phyloP scores from a whole-genome alignment of 2,329 filamentous ascomycete genomes.

The Macrophomina phaseolina region DNA sequence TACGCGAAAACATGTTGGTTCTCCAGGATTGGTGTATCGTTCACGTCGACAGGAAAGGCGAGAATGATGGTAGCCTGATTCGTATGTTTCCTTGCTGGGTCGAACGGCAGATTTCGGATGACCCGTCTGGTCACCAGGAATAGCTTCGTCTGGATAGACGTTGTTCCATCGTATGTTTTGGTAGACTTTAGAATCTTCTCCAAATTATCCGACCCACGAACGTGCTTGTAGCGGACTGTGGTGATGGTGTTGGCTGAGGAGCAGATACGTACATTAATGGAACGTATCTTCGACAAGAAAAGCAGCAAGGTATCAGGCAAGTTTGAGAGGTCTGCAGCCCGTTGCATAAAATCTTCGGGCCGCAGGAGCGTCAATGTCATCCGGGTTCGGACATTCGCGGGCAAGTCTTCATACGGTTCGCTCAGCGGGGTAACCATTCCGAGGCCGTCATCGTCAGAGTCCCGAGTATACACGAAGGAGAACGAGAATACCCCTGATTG shows the following conservation, averaged over 20 bases:
- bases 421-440: slow-evolving; percentile 58
- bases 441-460: slow-evolving; percentile 49
- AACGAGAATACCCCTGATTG: slow-evolving; percentile 49
- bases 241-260: neutral
- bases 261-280: neutral
- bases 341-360: neutral
- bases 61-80: slow-evolving; percentile 48
- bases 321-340: neutral
- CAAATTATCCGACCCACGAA: neutral
- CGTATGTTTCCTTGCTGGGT: neutral
- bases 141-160: neutral
- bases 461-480: slow-evolving; percentile 40
- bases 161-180: neutral
- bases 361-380: slow-evolving; percentile 29
- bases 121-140: neutral
- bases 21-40: slow-evolving; percentile 42
- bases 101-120: neutral
- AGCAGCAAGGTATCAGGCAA: slow-evolving; percentile 19
- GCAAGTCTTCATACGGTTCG: slow-evolving; percentile 29
- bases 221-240: neutral
- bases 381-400: slow-evolving; percentile 30
- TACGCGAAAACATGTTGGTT: slow-evolving; percentile 55
- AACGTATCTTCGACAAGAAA: slow-evolving; percentile 1
- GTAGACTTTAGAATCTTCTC: neutral
- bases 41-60: slow-evolving; percentile 52